phyloP scores from a whole-genome alignment of 2,329 filamentous ascomycete species.

The Colletotrichum phormii region DNA sequence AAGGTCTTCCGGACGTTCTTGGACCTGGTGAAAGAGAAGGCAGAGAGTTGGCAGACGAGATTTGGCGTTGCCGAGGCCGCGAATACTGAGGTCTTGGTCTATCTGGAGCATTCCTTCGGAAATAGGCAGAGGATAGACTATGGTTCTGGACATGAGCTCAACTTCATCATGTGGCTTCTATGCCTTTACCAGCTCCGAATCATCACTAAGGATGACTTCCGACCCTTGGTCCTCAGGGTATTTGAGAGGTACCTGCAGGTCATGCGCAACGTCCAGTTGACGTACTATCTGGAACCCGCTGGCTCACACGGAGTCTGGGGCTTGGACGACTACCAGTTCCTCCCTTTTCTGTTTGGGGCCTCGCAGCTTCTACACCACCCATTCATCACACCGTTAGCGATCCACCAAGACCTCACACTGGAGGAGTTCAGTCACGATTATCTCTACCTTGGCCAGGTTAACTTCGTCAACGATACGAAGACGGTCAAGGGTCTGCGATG shows the following conservation, averaged over 20 bases:
- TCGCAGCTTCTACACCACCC: slow-evolving; percentile 88
- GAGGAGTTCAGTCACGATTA: slow-evolving; percentile 89
- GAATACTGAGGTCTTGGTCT: slow-evolving; percentile 79
- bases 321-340: slow-evolving; percentile 95
- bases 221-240: slow-evolving; percentile 78
- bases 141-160: slow-evolving; percentile 95
- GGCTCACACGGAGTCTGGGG: slow-evolving; percentile 99
- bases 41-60: slow-evolving; percentile 70
- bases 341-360: slow-evolving; percentile 95
- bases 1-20: slow-evolving; percentile 88
- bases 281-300: slow-evolving; percentile 96
- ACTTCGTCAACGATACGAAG: slow-evolving; percentile 96
- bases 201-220: slow-evolving; percentile 75
- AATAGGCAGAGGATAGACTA: slow-evolving; percentile 93
- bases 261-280: slow-evolving; percentile 89
- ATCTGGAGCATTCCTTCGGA: slow-evolving; percentile 86
- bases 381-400: slow-evolving; percentile 81
- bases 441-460: slow-evolving; percentile 91
- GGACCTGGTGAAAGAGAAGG: slow-evolving; percentile 71
- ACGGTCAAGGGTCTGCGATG: slow-evolving; percentile 93
- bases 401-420: slow-evolving; percentile 88
- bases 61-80: slow-evolving; percentile 68
- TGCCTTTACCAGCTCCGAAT: slow-evolving; percentile 85
- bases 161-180: slow-evolving; percentile 97
- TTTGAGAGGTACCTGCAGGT: slow-evolving; percentile 86